Evolutionary conservation across 352 stramenopile species (phyloP).

Genomic region (Phytopythium boreale): DNA sequence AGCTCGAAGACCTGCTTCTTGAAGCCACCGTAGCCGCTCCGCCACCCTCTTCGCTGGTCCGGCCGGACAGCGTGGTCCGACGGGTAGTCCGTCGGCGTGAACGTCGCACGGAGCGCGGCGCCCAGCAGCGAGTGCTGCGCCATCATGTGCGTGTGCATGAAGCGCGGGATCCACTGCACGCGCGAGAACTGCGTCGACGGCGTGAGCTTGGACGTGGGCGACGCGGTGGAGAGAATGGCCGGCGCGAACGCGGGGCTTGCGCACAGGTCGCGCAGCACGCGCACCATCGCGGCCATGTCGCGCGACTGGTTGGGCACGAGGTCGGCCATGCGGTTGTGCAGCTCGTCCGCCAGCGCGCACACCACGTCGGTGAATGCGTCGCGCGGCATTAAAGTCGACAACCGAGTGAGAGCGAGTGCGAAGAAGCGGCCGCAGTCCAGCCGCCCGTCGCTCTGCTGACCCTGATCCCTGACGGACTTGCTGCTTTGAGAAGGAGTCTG

Average conservation of each 20-base stretch:
- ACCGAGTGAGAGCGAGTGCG: constrained; percentile 27
- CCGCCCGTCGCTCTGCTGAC: constrained; percentile 17
- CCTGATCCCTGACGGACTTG: constrained; percentile 1
- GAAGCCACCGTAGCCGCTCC: constrained; percentile 29
- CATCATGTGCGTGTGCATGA: constrained; percentile 47
- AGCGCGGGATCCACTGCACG: constrained; percentile 41
- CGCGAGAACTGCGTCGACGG: constrained; percentile 9
- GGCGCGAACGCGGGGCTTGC: constrained; percentile 21
- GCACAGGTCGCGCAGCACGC: constrained; percentile 48
- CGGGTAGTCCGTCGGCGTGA: constrained; percentile 49
- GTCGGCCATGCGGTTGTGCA: constrained; percentile 47
- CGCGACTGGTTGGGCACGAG: constrained; percentile 43
- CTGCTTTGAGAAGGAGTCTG: constrained; percentile 18
- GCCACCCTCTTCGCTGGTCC: constrained; percentile 44
- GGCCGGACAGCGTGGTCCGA: constrained; percentile 14
- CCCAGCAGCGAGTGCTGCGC: constrained; percentile 57
- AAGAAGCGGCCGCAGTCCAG: constrained; percentile 21
- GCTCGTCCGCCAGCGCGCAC: constrained; percentile 35
- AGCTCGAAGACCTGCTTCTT: constrained; percentile 31
- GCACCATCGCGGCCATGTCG: constrained; percentile 31
- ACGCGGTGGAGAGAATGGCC: constrained; percentile 20
- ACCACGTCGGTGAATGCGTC: background rate
- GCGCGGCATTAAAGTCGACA: background rate
- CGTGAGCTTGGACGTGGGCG: constrained; percentile 2
- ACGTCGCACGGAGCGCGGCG: constrained; percentile 55